Percentiles rank a stretch among this genome's conserved stretches.
Conservation (phyloP, 2,329 filamentous ascomycete species). For the Fulvia fulva region DNA sequence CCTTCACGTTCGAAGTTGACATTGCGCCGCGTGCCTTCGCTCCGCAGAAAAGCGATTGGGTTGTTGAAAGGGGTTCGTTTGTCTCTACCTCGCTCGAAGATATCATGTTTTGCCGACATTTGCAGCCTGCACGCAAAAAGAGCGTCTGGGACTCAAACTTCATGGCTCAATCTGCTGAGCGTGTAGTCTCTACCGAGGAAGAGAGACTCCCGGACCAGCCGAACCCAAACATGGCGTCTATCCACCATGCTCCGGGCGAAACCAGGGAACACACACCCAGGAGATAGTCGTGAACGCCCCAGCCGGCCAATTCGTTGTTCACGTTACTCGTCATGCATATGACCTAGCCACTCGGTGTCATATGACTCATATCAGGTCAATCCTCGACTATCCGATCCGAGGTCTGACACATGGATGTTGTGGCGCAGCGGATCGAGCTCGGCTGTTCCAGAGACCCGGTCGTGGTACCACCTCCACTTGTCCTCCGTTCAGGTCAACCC, state of each 20-base stretch:
- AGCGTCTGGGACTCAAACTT: constrained; percentile 21
- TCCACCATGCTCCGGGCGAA: no score
- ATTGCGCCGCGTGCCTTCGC: constrained; percentile 21
- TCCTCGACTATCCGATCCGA: constrained; percentile 19
- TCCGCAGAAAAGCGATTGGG: constrained; percentile 22
- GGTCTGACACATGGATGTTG: not conserved
- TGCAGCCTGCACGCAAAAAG: constrained; percentile 21
- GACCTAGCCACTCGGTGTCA: constrained; percentile 1
- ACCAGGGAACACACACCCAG: constrained; percentile 15
- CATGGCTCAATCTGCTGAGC: constrained; percentile 13
- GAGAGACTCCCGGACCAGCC: constrained; percentile 3
- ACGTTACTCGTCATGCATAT: constrained; percentile 12
- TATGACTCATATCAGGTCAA: not conserved
- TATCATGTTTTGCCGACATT: not conserved
- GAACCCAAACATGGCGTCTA: not conserved
- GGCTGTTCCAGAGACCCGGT: not conserved
- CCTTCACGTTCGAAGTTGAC: constrained; percentile 26
- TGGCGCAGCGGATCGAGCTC: not conserved
- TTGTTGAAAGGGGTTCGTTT: constrained; percentile 13
- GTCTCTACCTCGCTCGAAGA: not conserved
- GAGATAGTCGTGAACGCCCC: constrained; percentile 14
- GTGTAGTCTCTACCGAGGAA: constrained; percentile 24
- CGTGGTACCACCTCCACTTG: not conserved
- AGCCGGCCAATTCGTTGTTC: constrained; percentile 12
- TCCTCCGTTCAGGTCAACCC: not conserved